Percentiles rank a stretch among this genome's conserved stretches.
phyloP scores from a whole-genome alignment of 495 filamentous ascomycete species.

The Penicillium atrosanguineum region DNA sequence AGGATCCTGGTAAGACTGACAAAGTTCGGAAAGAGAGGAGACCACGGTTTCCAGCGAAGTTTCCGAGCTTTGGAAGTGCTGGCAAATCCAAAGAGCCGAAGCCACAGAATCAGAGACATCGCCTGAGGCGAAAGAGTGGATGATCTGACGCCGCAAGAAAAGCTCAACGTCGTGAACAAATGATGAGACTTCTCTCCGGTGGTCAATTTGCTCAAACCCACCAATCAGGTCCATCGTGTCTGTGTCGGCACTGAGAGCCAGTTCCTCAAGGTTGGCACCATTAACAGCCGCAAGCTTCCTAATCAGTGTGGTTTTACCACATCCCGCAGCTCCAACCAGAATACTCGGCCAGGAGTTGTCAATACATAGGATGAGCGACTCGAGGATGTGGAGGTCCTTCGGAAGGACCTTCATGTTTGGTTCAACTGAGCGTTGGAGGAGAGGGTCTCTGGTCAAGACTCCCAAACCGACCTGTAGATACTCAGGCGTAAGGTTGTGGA shows the following conservation, averaged over 20 bases:
- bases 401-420: slow-evolving; percentile 56
- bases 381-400: slow-evolving; percentile 62
- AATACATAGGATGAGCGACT: slow-evolving; percentile 84
- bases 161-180: slow-evolving; percentile 52
- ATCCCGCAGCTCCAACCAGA: slow-evolving; percentile 79
- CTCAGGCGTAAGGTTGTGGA: slow-evolving; percentile 65
- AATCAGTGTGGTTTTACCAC: slow-evolving; percentile 79
- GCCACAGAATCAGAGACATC: slow-evolving; percentile 29
- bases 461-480: slow-evolving; percentile 80
- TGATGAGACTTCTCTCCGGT: slow-evolving; percentile 60
- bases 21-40: slow-evolving; percentile 31
- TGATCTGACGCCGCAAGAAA: slow-evolving; percentile 52
- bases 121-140: slow-evolving; percentile 46
- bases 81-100: slow-evolving; percentile 34
- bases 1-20: slow-evolving; percentile 25
- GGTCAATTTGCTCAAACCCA: slow-evolving; percentile 92
- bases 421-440: slow-evolving; percentile 53
- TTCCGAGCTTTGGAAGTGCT: slow-evolving; percentile 31
- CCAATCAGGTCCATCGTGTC: slow-evolving; percentile 97
- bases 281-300: slow-evolving; percentile 72
- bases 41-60: slow-evolving; percentile 35
- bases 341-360: slow-evolving; percentile 86
- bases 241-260: slow-evolving; percentile 86
- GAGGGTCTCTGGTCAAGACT: slow-evolving; percentile 56
- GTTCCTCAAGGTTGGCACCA: slow-evolving; percentile 70